Evolutionary conservation across 805 yeast species (phyloP).

Genomic region (Metschnikowia baotianmanensis): DNA sequence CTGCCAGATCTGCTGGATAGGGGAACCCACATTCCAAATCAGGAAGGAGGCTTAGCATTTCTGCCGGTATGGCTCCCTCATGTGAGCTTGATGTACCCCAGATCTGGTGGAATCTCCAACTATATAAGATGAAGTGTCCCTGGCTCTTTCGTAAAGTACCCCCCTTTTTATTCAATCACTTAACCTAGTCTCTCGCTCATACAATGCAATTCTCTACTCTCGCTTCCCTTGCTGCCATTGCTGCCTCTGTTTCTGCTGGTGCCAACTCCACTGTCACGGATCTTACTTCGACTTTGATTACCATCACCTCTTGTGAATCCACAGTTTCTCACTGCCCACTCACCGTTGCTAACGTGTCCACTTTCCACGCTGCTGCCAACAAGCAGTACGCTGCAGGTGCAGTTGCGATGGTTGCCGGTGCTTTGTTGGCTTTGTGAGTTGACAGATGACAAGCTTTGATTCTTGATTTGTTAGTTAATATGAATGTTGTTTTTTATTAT

Average conservation of each 20-base stretch:
- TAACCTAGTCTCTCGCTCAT: conserved; percentile 18
- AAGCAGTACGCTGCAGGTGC: conserved; percentile 30
- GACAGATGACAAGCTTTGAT: conserved; percentile 8
- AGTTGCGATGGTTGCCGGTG: conserved; percentile 25
- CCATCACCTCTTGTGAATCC: conserved; percentile 23
- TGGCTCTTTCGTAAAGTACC: too few species aligned
- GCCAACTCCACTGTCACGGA: conserved; percentile 17
- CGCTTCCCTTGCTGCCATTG: conserved; percentile 22
- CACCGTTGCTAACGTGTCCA: conserved; percentile 17
- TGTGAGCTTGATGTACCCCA: not conserved
- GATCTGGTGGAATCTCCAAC: not conserved
- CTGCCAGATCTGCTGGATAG: not conserved
- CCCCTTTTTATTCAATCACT: conserved; percentile 2
- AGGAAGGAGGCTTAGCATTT: not conserved
- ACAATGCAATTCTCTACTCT: conserved; percentile 24
- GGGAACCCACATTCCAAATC: not conserved
- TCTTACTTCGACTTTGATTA: conserved; percentile 19
- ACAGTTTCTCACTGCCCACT: conserved; percentile 21
- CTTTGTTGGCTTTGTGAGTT: conserved; percentile 32
- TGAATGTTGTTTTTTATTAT: conserved; percentile 13
- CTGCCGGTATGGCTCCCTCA: not conserved
- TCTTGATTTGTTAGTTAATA: conserved; percentile 13
- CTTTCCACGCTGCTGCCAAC: conserved; percentile 22
- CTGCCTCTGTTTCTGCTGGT: conserved; percentile 19
- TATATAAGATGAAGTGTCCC: conserved; percentile 1